Evolutionary conservation across 495 filamentous ascomycete species (phyloP).

Genomic region (Penicillium coffeae): DNA sequence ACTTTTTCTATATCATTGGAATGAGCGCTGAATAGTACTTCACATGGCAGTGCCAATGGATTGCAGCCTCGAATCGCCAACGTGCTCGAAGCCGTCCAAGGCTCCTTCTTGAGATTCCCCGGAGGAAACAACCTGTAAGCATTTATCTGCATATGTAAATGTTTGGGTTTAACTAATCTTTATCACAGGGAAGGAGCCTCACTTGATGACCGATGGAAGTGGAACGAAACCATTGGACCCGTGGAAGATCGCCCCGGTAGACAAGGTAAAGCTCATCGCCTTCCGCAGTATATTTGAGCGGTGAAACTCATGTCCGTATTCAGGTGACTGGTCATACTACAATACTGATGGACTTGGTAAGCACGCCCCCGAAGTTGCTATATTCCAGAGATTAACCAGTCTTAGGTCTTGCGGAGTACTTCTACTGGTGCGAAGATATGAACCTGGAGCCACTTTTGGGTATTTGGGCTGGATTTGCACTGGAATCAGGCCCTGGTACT

Average conservation of each 20-base stretch:
- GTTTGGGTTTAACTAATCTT: constrained; percentile 2
- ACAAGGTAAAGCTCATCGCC: constrained; percentile 8
- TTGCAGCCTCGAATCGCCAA: constrained; percentile 53
- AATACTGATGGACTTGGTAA: constrained; percentile 55
- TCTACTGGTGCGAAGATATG: constrained; percentile 59
- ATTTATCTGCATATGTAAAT: background rate
- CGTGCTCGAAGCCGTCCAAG: constrained; percentile 48
- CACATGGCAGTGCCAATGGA: constrained; percentile 51
- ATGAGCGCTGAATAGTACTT: too few relatives aligned
- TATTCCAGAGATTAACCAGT: background rate
- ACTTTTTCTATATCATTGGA: too few relatives aligned
- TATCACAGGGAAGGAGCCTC: constrained; percentile 42
- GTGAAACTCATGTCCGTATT: background rate
- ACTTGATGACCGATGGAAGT: constrained; percentile 51
- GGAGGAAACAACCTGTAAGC: constrained; percentile 56
- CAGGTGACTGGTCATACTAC: constrained; percentile 53
- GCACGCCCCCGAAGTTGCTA: too few relatives aligned
- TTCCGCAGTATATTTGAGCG: background rate
- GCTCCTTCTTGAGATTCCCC: constrained; percentile 55
- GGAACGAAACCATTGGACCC: constrained; percentile 61
- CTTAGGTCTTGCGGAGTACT: constrained; percentile 47
- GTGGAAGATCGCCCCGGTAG: constrained; percentile 57
- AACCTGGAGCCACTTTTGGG: constrained; percentile 49
- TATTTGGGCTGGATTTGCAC: constrained; percentile 54
- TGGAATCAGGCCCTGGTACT: constrained; percentile 38